These are phyloP conservation scores for Aspergillus piperis DNA, from an alignment of 2,329 filamentous ascomycete genomes.

Conservation along the genomic window DNA sequence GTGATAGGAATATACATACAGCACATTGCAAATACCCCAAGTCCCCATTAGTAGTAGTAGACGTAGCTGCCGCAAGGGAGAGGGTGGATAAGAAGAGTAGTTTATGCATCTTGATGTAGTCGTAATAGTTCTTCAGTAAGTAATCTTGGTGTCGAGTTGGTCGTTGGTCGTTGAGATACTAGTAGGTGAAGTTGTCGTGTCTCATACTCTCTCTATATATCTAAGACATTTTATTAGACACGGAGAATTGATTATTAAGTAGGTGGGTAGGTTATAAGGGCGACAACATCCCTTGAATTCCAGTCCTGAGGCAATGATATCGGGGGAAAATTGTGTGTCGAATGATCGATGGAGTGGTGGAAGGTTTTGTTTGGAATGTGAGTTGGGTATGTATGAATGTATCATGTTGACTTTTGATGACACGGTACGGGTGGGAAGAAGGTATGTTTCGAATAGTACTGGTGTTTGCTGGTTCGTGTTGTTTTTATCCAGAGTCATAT, in stretches of 20 bases:
- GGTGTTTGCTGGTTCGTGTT: neutral
- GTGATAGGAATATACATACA: constrained; percentile 1
- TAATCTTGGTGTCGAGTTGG: neutral
- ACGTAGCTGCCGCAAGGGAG: constrained; percentile 11
- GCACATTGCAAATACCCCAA: constrained; percentile 17
- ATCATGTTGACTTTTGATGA: neutral
- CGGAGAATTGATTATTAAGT: too few species aligned
- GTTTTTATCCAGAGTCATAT: neutral
- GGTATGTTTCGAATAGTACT: too few species aligned
- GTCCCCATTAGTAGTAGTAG: neutral
- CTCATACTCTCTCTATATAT: too few species aligned
- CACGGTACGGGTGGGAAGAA: too few species aligned
- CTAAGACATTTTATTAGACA: too few species aligned
- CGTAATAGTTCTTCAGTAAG: neutral
- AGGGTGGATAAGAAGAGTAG: constrained; percentile 1
- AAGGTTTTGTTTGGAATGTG: neutral
- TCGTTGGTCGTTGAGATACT: neutral
- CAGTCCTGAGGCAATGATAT: neutral
- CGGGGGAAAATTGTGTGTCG: too few species aligned
- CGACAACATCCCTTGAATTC: neutral
- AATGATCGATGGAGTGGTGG: neutral
- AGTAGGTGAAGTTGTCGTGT: too few species aligned
- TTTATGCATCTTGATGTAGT: neutral
- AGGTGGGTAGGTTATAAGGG: too few species aligned
- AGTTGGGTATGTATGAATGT: constrained; percentile 3